A percentile compares a stretch with the other conserved stretches of the same genome.
phyloP scores from a whole-genome alignment of 2,329 filamentous ascomycete genomes.

The Helicocarpus griseus region DNA sequence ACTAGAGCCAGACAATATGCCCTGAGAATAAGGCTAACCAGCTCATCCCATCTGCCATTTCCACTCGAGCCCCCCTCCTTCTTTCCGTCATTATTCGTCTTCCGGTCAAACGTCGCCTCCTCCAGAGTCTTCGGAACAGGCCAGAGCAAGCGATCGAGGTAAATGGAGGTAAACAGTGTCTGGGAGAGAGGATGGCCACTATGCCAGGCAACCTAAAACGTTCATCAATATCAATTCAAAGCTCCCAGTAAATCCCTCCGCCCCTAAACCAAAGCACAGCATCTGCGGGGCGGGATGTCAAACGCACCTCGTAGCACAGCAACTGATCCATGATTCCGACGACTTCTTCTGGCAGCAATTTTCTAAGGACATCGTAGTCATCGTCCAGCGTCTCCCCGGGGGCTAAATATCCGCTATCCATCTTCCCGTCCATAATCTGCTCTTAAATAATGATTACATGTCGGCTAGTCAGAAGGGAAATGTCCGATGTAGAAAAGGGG shows the following conservation, averaged over 20 bases:
- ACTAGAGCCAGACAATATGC: constrained; percentile 80
- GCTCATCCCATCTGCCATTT: constrained; percentile 20
- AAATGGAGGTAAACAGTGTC: constrained; percentile 84
- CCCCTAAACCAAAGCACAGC: neutral
- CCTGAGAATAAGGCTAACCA: constrained; percentile 57
- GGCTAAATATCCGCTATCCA: constrained; percentile 84
- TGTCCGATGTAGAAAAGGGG: neutral
- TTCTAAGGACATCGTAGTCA: constrained; percentile 62
- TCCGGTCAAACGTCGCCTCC: constrained; percentile 51
- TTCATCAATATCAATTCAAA: too few species aligned
- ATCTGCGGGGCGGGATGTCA: neutral
- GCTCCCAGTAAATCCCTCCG: too few species aligned
- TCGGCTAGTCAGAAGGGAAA: neutral
- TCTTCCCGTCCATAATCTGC: constrained; percentile 97
- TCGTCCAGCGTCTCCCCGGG: constrained; percentile 68
- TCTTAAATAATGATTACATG: neutral
- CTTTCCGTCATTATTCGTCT: constrained; percentile 3
- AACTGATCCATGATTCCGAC: constrained; percentile 92
- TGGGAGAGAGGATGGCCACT: constrained; percentile 92
- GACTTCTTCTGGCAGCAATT: constrained; percentile 66
- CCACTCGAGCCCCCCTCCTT: constrained; percentile 11
- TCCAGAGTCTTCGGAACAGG: constrained; percentile 55
- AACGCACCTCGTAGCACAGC: constrained; percentile 68
- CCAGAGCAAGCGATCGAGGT: constrained; percentile 74
- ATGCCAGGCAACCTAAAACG: constrained; percentile 82